phyloP scores from a whole-genome alignment of 768 basidiomycete genomes.

The Mycena epipterygia region DNA sequence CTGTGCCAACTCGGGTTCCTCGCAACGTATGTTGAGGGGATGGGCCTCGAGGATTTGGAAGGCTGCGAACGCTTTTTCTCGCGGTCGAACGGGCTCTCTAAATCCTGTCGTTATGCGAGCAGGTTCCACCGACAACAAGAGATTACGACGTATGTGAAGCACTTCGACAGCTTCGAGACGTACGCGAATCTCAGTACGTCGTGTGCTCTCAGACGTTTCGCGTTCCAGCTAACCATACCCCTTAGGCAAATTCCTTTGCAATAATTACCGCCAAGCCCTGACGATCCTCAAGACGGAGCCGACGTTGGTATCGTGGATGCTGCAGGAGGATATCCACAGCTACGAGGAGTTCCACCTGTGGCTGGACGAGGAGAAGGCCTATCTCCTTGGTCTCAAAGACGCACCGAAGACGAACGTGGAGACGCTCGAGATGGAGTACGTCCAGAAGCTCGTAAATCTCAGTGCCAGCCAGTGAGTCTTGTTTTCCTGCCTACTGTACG shows the following conservation, averaged over 20 bases:
- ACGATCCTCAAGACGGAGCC: slow-evolving; percentile 1
- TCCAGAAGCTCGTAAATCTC: not conserved
- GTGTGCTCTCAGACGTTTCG: too few relatives aligned
- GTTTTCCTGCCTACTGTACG: too few relatives aligned
- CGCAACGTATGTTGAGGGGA: slow-evolving; percentile 4
- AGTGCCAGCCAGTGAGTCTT: not conserved
- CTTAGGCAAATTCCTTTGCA: slow-evolving; percentile 8
- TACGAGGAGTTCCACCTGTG: not conserved
- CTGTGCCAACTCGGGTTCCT: not conserved
- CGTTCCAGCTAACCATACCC: not conserved
- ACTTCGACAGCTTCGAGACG: not conserved
- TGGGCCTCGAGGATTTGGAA: too few relatives aligned
- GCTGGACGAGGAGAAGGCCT: slow-evolving; percentile 11
- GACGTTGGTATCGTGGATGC: not conserved
- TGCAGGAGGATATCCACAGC: not conserved
- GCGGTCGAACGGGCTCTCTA: too few relatives aligned
- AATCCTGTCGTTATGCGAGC: too few relatives aligned
- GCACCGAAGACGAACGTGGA: too few relatives aligned
- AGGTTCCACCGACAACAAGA: not conserved
- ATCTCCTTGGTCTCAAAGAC: not conserved
- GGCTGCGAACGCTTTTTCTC: too few relatives aligned
- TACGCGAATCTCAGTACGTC: slow-evolving; percentile 13
- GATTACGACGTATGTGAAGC: not conserved
- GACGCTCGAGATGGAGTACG: too few relatives aligned
- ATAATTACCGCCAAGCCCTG: slow-evolving; percentile 5